Conservation (phyloP, 768 basidiomycete genomes). For the Serendipita sp. region DNA sequence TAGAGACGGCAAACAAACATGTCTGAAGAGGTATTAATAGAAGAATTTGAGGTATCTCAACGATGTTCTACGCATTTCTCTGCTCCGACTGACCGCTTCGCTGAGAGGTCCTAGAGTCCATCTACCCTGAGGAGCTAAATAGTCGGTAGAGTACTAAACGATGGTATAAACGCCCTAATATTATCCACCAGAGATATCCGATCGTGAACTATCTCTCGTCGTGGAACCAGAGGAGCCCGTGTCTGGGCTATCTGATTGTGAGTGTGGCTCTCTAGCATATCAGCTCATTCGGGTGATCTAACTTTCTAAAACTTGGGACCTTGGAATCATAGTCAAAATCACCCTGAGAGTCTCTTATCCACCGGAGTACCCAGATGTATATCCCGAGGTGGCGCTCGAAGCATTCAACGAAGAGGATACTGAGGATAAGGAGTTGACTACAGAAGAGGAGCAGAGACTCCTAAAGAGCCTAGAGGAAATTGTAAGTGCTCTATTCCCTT, state of each 20-base stretch:
- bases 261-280: constrained; percentile 26
- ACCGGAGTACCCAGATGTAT: constrained; percentile 65
- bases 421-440: constrained; percentile 25
- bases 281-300: constrained; percentile 3
- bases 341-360: constrained; percentile 62
- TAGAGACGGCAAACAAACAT: background rate
- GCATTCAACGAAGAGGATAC: constrained; percentile 34
- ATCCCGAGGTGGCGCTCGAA: constrained; percentile 59
- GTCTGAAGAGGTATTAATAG: constrained; percentile 41
- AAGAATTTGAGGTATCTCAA: constrained; percentile 72
- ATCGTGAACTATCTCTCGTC: constrained; percentile 64
- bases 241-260: constrained; percentile 39
- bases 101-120: constrained; percentile 75
- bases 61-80: constrained; percentile 11
- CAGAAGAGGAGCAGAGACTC: constrained; percentile 36
- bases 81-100: background rate
- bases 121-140: constrained; percentile 86
- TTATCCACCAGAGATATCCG: constrained; percentile 61
- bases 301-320: constrained; percentile 11
- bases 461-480: constrained; percentile 40
- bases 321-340: constrained; percentile 43
- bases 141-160: constrained; percentile 43
- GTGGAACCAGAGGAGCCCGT: constrained; percentile 73
- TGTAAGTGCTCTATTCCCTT: constrained; percentile 30
- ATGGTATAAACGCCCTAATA: constrained; percentile 30